phyloP scores from a whole-genome alignment of 345 rosid genomes.

The Cardamine chenopodiifolia region DNA sequence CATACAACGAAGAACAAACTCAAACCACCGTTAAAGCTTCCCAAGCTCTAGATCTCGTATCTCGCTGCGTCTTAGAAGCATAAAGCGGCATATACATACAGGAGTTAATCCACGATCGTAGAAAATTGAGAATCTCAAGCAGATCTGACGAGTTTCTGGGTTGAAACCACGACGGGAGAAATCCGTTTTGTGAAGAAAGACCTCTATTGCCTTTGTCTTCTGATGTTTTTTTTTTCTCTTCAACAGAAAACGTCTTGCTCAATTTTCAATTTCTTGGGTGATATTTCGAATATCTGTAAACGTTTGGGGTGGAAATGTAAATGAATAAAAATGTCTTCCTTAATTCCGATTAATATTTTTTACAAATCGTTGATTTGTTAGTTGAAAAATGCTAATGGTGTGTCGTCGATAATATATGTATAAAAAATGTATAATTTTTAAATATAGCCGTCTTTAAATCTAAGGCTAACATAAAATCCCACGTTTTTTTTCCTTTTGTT shows the following conservation, averaged over 20 bases:
- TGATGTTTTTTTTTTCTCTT: slow-evolving; percentile 14
- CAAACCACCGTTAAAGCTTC: slow-evolving; percentile 30
- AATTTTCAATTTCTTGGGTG: background rate
- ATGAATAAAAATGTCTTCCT: background rate
- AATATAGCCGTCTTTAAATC: background rate
- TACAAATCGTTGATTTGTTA: background rate
- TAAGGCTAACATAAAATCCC: background rate
- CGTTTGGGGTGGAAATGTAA: slow-evolving; percentile 16
- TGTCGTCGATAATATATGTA: background rate
- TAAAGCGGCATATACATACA: background rate
- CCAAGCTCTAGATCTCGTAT: slow-evolving; percentile 38
- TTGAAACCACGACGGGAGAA: slow-evolving; percentile 39
- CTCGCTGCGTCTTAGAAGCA: slow-evolving; percentile 10
- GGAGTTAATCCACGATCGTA: background rate
- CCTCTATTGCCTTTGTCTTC: slow-evolving; percentile 7
- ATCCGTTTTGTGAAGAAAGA: slow-evolving; percentile 39
- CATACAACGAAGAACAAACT: slow-evolving; percentile 31
- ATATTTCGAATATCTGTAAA: slow-evolving; percentile 11
- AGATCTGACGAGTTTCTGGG: slow-evolving; percentile 38
- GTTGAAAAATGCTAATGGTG: slow-evolving; percentile 31
- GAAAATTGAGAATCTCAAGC: slow-evolving; percentile 27
- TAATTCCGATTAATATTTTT: background rate
- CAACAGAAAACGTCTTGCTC: slow-evolving; percentile 39
- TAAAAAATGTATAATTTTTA: background rate
- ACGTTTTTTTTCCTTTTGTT: background rate